Evolutionary conservation across 352 stramenopile genomes (phyloP).

Genomic region (Plasmopara muralis): DNA sequence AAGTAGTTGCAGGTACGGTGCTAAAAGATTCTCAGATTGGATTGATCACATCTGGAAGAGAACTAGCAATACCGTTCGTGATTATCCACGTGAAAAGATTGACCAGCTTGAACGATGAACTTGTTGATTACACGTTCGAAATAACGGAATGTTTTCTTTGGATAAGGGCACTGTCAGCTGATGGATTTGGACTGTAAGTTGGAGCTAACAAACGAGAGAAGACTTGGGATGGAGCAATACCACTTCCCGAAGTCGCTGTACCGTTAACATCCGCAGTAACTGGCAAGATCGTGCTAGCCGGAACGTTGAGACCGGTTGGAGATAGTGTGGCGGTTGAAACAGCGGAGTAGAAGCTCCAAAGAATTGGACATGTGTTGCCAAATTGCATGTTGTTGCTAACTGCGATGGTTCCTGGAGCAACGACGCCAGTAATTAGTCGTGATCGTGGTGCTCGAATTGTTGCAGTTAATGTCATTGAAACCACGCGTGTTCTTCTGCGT

Average conservation of each 20-base stretch:
- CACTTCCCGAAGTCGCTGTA: neutral
- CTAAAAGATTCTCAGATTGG: neutral
- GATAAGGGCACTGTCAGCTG: constrained; percentile 3
- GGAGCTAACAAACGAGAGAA: constrained; percentile 12
- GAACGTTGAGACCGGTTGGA: neutral
- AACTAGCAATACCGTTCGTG: neutral
- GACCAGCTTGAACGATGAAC: constrained; percentile 6
- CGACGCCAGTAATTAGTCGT: neutral
- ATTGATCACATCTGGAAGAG: neutral
- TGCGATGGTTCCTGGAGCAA: neutral
- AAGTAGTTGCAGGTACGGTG: neutral
- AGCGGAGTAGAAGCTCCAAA: constrained; percentile 2
- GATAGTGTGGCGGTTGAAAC: neutral
- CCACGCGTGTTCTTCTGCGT: constrained; percentile 8
- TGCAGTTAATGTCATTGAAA: neutral
- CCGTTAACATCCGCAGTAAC: constrained; percentile 12
- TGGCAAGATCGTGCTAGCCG: neutral
- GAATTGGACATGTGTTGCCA: constrained; percentile 9
- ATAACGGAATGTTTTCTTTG: constrained; percentile 8
- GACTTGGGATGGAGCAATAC: constrained; percentile 7
- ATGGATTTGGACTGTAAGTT: constrained; percentile 14
- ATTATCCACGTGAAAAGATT: neutral
- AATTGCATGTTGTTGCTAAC: neutral
- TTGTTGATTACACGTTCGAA: constrained; percentile 17
- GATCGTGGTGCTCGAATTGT: too few relatives aligned